Evolutionary conservation across 129 eudicot species (phyloP), one percentile per base, ranked within the genome.

Genomic region (Calendula officinalis): DNA sequence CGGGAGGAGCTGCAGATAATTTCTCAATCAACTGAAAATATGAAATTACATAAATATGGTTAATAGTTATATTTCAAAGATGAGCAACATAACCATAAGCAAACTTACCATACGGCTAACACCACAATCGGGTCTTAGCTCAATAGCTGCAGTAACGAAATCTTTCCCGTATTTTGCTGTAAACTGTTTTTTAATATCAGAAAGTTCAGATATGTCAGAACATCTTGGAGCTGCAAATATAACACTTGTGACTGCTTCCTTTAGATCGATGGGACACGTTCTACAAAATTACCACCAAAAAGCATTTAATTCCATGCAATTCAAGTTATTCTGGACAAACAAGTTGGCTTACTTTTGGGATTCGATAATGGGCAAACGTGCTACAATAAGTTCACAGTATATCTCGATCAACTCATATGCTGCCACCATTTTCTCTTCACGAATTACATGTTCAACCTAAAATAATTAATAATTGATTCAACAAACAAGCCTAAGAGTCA

Each of bases 201-300:
- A 43, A 48, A 91, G 91, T 75, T 91, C 98, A 12, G 96, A 82
- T 62, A 91, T 80, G 68, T 91, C 98, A 6, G 91, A 83, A 77
- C 98, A 91, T 70, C 98, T 87, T 9, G 91, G 98, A 57, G 98
- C 83, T 9, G 98, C 98, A 81, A 91, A 91, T 69, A 88, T 68
- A 44, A 87, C 75, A 71, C 98, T 91, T 33, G 98, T 60, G 27
- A 91, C 58, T 58, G 96, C 96, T 85, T 91, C 98, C 69, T 91
- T 91, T 72, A 91, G 52, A 61, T 91, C 98, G 72, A 88, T 68
- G 47, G 98, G 98, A 60, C 98, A 91, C 49, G 66, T 81, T 81
- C 98, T 91, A 57, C 58, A 48, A 22, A 67, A 38, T 22, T 22
- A 48, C 17, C 14, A 43, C 37, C 68, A n/a, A 3, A 34, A 44